These are phyloP conservation scores for Amanita pallidorosea DNA, from an alignment of 768 basidiomycete species.

Conservation along the genomic window DNA sequence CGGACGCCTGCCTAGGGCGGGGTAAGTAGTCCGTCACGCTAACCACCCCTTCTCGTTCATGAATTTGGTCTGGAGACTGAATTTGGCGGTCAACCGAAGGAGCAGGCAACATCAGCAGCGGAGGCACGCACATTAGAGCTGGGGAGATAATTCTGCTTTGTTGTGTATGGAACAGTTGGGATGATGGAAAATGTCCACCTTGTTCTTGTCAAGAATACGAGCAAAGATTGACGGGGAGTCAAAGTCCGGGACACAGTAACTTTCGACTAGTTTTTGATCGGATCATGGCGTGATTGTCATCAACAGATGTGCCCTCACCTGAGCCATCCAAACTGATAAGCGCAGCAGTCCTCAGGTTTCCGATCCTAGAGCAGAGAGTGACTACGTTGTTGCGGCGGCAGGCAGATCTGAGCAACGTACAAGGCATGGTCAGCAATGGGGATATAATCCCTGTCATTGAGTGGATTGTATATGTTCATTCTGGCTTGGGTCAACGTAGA, in stretches of 20 bases:
- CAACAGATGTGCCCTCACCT: constrained; percentile 28
- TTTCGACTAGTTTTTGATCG: constrained; percentile 54
- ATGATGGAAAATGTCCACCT: constrained; percentile 90
- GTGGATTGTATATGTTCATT: constrained; percentile 48
- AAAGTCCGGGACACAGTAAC: constrained; percentile 88
- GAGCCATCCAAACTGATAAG: constrained; percentile 78
- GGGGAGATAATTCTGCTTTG: constrained; percentile 78
- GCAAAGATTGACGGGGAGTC: constrained; percentile 92
- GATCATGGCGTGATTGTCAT: background rate
- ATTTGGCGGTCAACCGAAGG: constrained; percentile 1
- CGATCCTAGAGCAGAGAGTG: constrained; percentile 41
- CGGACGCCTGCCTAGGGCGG: constrained; percentile 33
- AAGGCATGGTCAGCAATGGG: constrained; percentile 74
- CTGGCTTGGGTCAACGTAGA: constrained; percentile 8
- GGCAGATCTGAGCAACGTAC: constrained; percentile 34
- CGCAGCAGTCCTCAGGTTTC: constrained; percentile 77
- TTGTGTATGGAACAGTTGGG: constrained; percentile 56
- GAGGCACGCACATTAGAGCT: constrained; percentile 58
- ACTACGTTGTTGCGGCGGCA: background rate
- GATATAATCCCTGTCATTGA: constrained; percentile 52
- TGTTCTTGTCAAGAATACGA: constrained; percentile 79
- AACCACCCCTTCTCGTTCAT: constrained; percentile 84
- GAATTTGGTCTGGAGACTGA: constrained; percentile 82
- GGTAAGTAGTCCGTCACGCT: constrained; percentile 82
- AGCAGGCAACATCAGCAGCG: background rate